Base-by-base conservation (phyloP, 1,284 basidiomycete species). In the Ustilago nuda region DNA sequence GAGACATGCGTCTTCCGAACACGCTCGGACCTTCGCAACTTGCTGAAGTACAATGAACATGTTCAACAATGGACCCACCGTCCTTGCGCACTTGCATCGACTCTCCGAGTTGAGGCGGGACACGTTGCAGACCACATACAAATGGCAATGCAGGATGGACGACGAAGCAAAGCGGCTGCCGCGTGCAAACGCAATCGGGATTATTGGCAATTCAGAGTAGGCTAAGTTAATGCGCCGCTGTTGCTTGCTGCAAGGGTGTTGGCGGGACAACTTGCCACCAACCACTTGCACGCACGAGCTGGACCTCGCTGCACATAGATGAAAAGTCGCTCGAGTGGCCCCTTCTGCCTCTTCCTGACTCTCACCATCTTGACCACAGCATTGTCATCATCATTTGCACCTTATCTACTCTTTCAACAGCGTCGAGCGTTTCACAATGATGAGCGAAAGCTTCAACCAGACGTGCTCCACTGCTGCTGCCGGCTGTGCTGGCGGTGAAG, bases 71-170 rank as follows among this genome's bases (percentile, higher is more conserved):
- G n/a, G 56, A 56, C 37, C 37, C 27, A 43, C 56, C 56, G 36
- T 27, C 3, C 43, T 36, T 5, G 8, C 23, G 7, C 15, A 27
- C 36, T 45, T 45, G 27, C 36, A 46, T 51, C n/a, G 17, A 35
- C n/a, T 13, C 45, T 30, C 7, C 17, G 45, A 11, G 27, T 30
- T 12, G 33, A 46, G 33, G 17, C 43, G 8, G 9, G 43, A 8
- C 56, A 46, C 27, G 12, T 11, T 57, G 56, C 56, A 32, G 11
- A 19, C 43, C 48, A 43, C 56, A 57, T 57, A 57, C 43, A 45
- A 23, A 30, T 56, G 13, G n/a, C 13, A 30, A 55, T 9, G 27
- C 55, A 39, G 19, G 39, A 43, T 27, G 23, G 27, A 32, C 39
- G 15, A 45, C 7, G 17, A 19, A 15, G n/a, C 11, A 45, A 45